These are phyloP conservation scores for Chlorella sp. DNA, from an alignment of 139 green algal species.

Conservation along the genomic window DNA sequence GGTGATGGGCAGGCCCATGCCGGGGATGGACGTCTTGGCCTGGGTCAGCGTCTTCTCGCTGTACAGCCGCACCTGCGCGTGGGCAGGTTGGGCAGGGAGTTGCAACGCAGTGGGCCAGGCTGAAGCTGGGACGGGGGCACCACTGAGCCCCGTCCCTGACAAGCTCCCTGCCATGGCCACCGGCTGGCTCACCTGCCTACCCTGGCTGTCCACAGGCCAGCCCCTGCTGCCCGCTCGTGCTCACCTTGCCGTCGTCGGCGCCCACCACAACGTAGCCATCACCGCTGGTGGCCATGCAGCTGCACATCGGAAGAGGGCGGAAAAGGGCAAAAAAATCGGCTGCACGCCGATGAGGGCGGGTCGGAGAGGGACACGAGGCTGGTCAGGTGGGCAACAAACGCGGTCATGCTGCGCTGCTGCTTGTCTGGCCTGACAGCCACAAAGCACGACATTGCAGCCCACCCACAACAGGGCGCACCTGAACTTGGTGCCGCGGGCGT, in stretches of 20 bases:
- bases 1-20: constrained; percentile 91
- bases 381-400: too few species aligned
- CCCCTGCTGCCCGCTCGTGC: too few species aligned
- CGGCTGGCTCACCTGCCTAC: too few species aligned
- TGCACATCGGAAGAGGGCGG: constrained; percentile 35
- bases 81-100: neutral
- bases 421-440: too few species aligned
- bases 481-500: constrained; percentile 86
- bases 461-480: constrained; percentile 80
- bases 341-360: neutral
- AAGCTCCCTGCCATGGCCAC: too few species aligned
- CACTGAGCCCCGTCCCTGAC: too few species aligned
- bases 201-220: too few species aligned
- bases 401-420: too few species aligned
- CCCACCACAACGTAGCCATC: constrained; percentile 93
- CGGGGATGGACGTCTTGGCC: constrained; percentile 91
- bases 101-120: neutral
- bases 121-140: too few species aligned
- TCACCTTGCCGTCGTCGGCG: constrained; percentile 74
- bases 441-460: too few species aligned
- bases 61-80: constrained; percentile 88
- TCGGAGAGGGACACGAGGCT: too few species aligned
- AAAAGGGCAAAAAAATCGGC: neutral
- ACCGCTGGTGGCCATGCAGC: constrained; percentile 80
- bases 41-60: constrained; percentile 79